Evolutionary conservation across 106 monocot species (phyloP), one percentile per base, ranked within the genome.

Genomic region (Platanthera guangdongensis): DNA sequence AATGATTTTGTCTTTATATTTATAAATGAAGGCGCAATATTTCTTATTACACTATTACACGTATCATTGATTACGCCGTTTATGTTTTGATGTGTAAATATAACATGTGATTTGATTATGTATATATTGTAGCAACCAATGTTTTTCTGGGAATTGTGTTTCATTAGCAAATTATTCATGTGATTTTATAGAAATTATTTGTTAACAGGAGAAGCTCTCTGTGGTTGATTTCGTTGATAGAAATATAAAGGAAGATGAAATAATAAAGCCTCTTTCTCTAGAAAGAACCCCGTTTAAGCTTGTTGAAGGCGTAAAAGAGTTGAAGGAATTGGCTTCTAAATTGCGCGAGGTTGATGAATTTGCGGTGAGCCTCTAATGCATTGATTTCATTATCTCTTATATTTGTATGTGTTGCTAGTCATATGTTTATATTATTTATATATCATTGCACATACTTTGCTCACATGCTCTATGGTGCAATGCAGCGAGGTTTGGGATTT

Each of bases 211-310:
- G 80, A 99, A 92, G 71, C 63, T 90, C 12, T 83, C 88, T 25
- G 78, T 88, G 48, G 4, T 55, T 74, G 85, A 92, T 62, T 99
- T 94, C 76, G 25, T 94, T 72, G 88, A 94, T 84, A 90, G 81
- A 81, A 85, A 74, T 73, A 45, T 81, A 67, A 67, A 22, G 19
- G 77, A 90, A 75, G 71, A 72, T 73, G 88, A 90, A 18, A 90
- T 88, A 60, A 76, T 79, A 30, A 85, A 87, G 76, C 94, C 99
- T 14, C 88, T 82, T 19, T 79, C 87, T 68, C 21, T 99, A 14
- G 88, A 88, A 62, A 78, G 70, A 16, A 99, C 99, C 8, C 99
- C 94, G 74, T 99, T 94, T 85, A 88, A 85, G 51, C 83, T 94
- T 71, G 94, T 99, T 54, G 85, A 90, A 46, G 86, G 69, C 55